phyloP scores from a whole-genome alignment of 2,329 filamentous ascomycete genomes.

The Ophiosphaerella korrae region DNA sequence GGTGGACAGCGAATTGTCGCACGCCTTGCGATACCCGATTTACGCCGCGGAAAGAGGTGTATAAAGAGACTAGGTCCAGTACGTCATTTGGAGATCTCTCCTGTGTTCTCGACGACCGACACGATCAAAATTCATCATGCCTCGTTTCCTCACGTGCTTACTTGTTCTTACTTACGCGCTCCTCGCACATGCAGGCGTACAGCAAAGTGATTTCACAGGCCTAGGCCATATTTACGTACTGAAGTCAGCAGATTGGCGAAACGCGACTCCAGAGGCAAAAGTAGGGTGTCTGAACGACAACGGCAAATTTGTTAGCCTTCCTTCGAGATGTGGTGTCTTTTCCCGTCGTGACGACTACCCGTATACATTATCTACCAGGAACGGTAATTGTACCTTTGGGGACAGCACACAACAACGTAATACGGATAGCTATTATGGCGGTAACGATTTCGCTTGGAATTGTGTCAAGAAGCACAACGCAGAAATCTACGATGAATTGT shows the following conservation, averaged over 20 bases:
- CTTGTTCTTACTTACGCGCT: constrained; percentile 11
- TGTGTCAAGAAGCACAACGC: constrained; percentile 23
- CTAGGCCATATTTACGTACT: constrained; percentile 38
- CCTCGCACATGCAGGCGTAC: constrained; percentile 19
- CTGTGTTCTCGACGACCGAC: not conserved
- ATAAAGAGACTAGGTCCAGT: constrained; percentile 4
- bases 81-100: not conserved
- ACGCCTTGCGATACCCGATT: constrained; percentile 1
- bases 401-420: constrained; percentile 34
- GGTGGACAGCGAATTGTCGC: not conserved
- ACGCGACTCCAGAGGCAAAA: constrained; percentile 24
- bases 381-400: constrained; percentile 41
- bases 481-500: constrained; percentile 34
- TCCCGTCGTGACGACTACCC: constrained; percentile 26
- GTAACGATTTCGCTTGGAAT: constrained; percentile 32
- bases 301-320: constrained; percentile 29
- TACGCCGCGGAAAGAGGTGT: not conserved
- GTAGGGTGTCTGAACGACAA: constrained; percentile 35
- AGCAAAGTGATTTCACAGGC: constrained; percentile 36
- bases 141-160: constrained; percentile 12
- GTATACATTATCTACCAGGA: constrained; percentile 31
- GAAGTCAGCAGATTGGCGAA: constrained; percentile 33
- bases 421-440: constrained; percentile 36
- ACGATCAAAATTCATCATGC: constrained; percentile 8
- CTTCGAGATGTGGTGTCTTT: constrained; percentile 33